Base-by-base conservation (phyloP, 352 stramenopile genomes). In the Globisporangium abappressorium region DNA sequence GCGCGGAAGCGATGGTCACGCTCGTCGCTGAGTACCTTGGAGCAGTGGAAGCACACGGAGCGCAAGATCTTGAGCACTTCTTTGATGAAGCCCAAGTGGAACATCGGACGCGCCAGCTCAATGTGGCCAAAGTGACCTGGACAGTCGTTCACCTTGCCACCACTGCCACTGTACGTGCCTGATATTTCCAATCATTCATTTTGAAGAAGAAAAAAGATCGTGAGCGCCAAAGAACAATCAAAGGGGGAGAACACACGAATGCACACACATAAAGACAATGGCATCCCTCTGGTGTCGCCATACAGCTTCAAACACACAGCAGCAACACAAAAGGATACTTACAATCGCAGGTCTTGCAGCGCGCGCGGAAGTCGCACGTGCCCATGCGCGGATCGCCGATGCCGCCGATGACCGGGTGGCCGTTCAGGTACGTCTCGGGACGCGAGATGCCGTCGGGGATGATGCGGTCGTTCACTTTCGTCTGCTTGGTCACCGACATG, bases 51-150 rank as follows among this genome's bases (percentile, higher is more conserved):
- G 76, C 98, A 99, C 33, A 99, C 95, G 41, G 91, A 97, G 7
- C 89, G 85, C 64, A 98, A 72, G 51, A 97, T 91, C 82, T 98
- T 98, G 22, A 98, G 76, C 38, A 97, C 94, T 41, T 98, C 85
- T 72, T 99, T 97, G 67, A 99, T 93, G 73, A 99, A 99, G 11
- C 97, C 97, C 71, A 98, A 84, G 79, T 99, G 97, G 77, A 98
- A 99, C 75, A 99, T 98, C 51, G 97, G 96, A 14, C 91, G 74
- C 54, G 97, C 95, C 38, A 99, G 77, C 71, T 99, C 95, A 74
- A 99, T 98, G 84, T 99, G 98, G 43, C 98, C 98, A 81, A 99
- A 99, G 78, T 99, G 98, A 59, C 98, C 98, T 3, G 97, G 98
- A 72, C 98, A 98, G 70, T 98, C 97, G 67, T 99, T 98, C 72